These are phyloP conservation scores for Pseudogymnoascus sp. DNA, from an alignment of 2,329 filamentous ascomycete species.

Conservation along the genomic window DNA sequence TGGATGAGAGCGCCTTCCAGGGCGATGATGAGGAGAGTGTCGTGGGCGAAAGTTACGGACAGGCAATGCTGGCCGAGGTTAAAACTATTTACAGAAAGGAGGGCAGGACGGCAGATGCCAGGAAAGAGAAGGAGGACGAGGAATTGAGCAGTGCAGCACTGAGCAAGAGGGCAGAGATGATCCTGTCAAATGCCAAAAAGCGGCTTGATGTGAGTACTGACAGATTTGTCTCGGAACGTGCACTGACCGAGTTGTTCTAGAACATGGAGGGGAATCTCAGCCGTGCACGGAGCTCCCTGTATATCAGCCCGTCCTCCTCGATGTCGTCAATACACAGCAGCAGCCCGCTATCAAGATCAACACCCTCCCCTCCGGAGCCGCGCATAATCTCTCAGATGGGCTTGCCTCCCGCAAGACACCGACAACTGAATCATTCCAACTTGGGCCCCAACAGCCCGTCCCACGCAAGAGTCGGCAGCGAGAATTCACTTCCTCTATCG, in stretches of 20 bases:
- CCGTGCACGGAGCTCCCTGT: slow-evolving; percentile 63
- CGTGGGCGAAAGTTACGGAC: slow-evolving; percentile 27
- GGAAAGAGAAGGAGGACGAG: slow-evolving; percentile 37
- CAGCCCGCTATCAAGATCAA: slow-evolving; percentile 29
- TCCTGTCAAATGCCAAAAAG: slow-evolving; percentile 86
- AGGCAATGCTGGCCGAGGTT: slow-evolving; percentile 23
- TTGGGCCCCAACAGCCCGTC: slow-evolving; percentile 31
- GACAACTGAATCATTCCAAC: slow-evolving; percentile 17
- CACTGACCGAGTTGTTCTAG: slow-evolving; percentile 35
- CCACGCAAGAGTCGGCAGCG: slow-evolving; percentile 54
- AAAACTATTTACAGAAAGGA: slow-evolving; percentile 19
- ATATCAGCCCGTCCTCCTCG: slow-evolving; percentile 41
- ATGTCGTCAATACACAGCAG: slow-evolving; percentile 35
- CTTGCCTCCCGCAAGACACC: slow-evolving; percentile 19
- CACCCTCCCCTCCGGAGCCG: slow-evolving; percentile 23
- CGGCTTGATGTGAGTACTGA: slow-evolving; percentile 63
- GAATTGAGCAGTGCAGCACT: slow-evolving; percentile 66
- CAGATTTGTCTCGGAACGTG: neutral
- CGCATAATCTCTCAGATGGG: slow-evolving; percentile 16
- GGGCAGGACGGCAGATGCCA: slow-evolving; percentile 22
- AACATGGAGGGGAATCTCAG: slow-evolving; percentile 89
- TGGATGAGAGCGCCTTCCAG: slow-evolving; percentile 57
- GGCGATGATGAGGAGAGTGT: slow-evolving; percentile 61
- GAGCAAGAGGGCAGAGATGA: slow-evolving; percentile 77
- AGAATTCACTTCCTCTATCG: slow-evolving; percentile 43